Evolutionary conservation across 2,329 filamentous ascomycete species (phyloP).

Genomic region (Trichoderma arundinaceum): DNA sequence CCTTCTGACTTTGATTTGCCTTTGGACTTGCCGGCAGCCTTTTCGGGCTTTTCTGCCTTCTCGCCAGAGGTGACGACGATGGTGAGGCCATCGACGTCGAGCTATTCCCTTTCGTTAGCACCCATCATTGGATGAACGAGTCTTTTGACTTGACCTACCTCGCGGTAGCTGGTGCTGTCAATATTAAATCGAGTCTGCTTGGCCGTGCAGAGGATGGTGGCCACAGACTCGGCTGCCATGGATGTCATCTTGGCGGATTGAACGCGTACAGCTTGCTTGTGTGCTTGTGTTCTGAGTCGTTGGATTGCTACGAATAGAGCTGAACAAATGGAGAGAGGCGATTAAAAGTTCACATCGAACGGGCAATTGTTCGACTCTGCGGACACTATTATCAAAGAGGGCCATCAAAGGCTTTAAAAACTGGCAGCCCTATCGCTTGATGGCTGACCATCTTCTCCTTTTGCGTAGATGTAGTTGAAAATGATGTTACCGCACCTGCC

Average conservation of each 20-base stretch:
- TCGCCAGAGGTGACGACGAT: conserved; percentile 65
- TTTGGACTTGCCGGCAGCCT: conserved; percentile 57
- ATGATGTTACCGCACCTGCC: background rate
- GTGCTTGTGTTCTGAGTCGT: background rate
- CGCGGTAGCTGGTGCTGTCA: conserved; percentile 59
- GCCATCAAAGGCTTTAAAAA: too few relatives aligned
- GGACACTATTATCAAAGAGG: background rate
- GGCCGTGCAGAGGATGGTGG: conserved; percentile 65
- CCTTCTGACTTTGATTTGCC: conserved; percentile 52
- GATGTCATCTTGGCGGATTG: conserved; percentile 49
- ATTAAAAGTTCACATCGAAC: background rate
- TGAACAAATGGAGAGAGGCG: background rate
- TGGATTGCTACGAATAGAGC: background rate
- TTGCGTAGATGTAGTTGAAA: background rate
- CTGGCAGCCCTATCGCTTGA: too few relatives aligned
- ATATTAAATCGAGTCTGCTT: conserved; percentile 72
- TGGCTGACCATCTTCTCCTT: too few relatives aligned
- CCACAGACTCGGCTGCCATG: conserved; percentile 56
- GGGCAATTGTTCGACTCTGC: background rate
- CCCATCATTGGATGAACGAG: background rate
- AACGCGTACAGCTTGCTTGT: background rate
- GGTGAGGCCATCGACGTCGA: conserved; percentile 74
- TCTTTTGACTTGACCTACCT: conserved; percentile 50
- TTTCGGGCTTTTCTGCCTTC: conserved; percentile 34
- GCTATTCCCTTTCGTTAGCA: conserved; percentile 46